Base-by-base conservation (phyloP, 1,284 basidiomycete species). In the Ceratorhiza oryzae-sativae region DNA sequence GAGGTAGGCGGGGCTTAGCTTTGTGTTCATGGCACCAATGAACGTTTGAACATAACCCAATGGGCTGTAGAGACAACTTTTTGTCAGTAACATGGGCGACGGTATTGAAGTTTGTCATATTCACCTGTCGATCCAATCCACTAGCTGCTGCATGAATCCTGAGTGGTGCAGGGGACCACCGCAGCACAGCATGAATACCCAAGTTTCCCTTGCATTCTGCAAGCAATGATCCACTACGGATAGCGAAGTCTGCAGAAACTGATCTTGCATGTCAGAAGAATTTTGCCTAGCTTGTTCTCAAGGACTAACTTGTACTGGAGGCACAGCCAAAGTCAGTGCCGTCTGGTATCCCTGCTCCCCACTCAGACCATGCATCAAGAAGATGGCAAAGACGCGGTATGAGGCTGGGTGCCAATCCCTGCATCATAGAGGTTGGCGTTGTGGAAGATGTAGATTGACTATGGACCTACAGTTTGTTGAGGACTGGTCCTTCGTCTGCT, bases 331-430 rank as follows among this genome's bases (percentile, higher is more conserved):
- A 3, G 12, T 6, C 23, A 34, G 13, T 10, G 41, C 27, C 3
- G 49, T 12, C 25, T 63, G 61, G 45, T 63, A 48, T 1, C 61
- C 61, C 27, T 63, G 61, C 1, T 63, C 61, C 3, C 27, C 45
- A 13, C 23, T 63, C 6, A 63, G 45, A 1, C 61, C 61, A n/a
- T 63, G 61, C 4, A 45, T 63, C 9, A 63, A 4, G 45, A 6
- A 63, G 4, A 63, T 32, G 3, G 32, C 45, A 1, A 63, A 30
- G 4, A 49, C 23, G 13, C 36, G 10, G 30, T 49, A 63, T 3
- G 61, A 25, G 12, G 42, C 42, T 32, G 2, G 8, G n/a, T 63
- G 25, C 61, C 61, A 63, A n/a, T 13, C 18, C 1, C 61, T 63
- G 25, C 27, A 34, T 20, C 27, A 36, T 9, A 23, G 27, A 18